phyloP scores from a whole-genome alignment of 2,329 filamentous ascomycete species.

The Neofusicoccum laricinum region DNA sequence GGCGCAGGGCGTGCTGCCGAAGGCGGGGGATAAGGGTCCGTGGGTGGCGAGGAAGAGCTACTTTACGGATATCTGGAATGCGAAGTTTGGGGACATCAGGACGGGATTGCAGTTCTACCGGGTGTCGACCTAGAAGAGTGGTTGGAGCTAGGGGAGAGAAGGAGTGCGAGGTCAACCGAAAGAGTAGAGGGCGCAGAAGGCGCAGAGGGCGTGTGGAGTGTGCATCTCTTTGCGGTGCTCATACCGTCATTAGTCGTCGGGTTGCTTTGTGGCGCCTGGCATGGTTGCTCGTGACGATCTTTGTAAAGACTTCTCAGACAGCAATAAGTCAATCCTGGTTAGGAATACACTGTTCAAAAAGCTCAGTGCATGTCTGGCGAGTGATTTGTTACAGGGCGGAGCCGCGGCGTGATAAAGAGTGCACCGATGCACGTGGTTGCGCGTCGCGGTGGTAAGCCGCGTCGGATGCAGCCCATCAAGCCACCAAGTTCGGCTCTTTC shows the following conservation, averaged over 20 bases:
- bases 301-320: no score
- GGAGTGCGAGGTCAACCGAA: not conserved
- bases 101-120: conserved; percentile 38
- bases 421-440: not conserved
- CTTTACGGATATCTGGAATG: conserved; percentile 42
- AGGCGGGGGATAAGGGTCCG: conserved; percentile 43
- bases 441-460: not conserved
- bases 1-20: conserved; percentile 44
- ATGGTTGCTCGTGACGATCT: not conserved
- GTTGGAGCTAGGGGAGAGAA: not conserved
- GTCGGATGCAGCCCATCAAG: not conserved
- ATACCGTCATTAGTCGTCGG: not conserved
- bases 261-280: not conserved
- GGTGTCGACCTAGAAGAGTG: conserved; percentile 14
- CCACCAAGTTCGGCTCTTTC: not conserved
- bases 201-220: not conserved
- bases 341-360: no score
- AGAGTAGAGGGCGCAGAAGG: not conserved
- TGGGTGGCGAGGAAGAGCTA: conserved; percentile 47
- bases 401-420: not conserved
- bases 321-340: no score
- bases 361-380: no score
- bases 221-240: not conserved
- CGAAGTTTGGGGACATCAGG: conserved; percentile 42
- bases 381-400: no score